Percentiles rank a stretch among this genome's conserved stretches.
Evolutionary conservation across 1,284 basidiomycete species (phyloP).

Genomic region (Puccinia hordei): DNA sequence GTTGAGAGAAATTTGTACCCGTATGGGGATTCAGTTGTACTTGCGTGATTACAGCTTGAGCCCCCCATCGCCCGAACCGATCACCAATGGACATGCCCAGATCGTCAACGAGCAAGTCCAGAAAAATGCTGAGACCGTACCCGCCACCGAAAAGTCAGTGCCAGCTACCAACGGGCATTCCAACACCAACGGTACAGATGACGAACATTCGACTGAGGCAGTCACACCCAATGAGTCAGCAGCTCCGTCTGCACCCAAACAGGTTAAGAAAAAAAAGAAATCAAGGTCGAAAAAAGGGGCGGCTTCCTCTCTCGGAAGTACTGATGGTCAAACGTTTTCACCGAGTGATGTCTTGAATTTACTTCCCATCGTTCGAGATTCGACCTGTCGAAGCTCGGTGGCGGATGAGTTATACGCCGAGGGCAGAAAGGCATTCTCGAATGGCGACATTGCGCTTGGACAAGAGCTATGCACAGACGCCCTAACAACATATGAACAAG

Average conservation of each 20-base stretch:
- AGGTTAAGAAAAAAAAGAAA: conserved; percentile 58
- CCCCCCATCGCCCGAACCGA: conserved; percentile 50
- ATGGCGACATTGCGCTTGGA: conserved; percentile 63
- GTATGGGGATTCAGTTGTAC: conserved; percentile 65
- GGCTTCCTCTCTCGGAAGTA: conserved; percentile 54
- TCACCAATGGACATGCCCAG: conserved; percentile 26
- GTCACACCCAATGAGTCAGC: conserved; percentile 13
- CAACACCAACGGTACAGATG: conserved; percentile 48
- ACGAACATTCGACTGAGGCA: conserved; percentile 50
- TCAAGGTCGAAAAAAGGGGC: conserved; percentile 59
- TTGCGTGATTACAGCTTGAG: conserved; percentile 63
- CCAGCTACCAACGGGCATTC: conserved; percentile 11
- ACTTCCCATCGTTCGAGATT: conserved; percentile 64
- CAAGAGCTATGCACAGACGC: conserved; percentile 65
- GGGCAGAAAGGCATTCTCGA: conserved; percentile 63
- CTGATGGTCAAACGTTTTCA: conserved; percentile 60
- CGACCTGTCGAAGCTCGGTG: conserved; percentile 61
- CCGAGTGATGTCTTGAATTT: conserved; percentile 64
- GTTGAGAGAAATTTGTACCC: conserved; percentile 63
- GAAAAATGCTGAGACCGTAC: conserved; percentile 52
- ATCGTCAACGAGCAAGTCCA: conserved; percentile 38
- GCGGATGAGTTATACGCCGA: conserved; percentile 65
- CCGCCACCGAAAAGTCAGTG: conserved; percentile 40
- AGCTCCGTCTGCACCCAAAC: conserved; percentile 43
- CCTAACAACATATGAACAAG: conserved; percentile 65